Evolutionary conservation across 441 rosid species (phyloP).

Genomic region (Breynia disticha): DNA sequence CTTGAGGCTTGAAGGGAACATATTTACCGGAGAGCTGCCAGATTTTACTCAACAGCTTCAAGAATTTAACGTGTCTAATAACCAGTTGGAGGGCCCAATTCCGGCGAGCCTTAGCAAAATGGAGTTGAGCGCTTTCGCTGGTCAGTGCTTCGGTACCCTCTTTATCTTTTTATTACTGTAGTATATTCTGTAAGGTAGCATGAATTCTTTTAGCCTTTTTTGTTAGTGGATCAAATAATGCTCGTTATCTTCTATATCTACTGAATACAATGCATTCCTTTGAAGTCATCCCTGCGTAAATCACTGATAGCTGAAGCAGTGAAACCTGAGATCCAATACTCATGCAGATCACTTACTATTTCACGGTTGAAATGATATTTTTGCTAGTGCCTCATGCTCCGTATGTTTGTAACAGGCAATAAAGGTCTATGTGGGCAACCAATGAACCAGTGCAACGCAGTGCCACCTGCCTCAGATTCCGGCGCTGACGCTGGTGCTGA

Average conservation of each 20-base stretch:
- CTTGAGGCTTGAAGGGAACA: constrained; percentile 62
- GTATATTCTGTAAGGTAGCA: too few relatives aligned
- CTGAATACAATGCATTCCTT: too few relatives aligned
- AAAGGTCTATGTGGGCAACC: constrained; percentile 56
- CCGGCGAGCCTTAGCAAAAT: constrained; percentile 33
- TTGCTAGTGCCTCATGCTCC: not conserved
- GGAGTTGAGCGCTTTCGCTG: constrained; percentile 32
- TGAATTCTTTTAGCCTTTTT: too few relatives aligned
- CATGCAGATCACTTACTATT: too few relatives aligned
- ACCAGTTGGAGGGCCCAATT: constrained; percentile 13
- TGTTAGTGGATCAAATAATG: too few relatives aligned
- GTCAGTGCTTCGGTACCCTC: constrained; percentile 15
- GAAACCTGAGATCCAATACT: too few relatives aligned
- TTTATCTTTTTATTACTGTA: not conserved
- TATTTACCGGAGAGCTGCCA: constrained; percentile 55
- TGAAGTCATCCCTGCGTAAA: too few relatives aligned
- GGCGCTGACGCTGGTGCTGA: too few relatives aligned
- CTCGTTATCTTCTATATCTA: too few relatives aligned
- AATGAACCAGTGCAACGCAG: constrained; percentile 24
- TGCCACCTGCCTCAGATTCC: not conserved
- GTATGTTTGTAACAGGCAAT: constrained; percentile 39
- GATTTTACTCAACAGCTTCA: constrained; percentile 35
- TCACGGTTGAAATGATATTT: not conserved
- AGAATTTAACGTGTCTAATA: constrained; percentile 68
- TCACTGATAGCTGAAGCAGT: too few relatives aligned